Evolutionary conservation across 1,284 basidiomycete species (phyloP).

Genomic region (Ganoderma multipileum): DNA sequence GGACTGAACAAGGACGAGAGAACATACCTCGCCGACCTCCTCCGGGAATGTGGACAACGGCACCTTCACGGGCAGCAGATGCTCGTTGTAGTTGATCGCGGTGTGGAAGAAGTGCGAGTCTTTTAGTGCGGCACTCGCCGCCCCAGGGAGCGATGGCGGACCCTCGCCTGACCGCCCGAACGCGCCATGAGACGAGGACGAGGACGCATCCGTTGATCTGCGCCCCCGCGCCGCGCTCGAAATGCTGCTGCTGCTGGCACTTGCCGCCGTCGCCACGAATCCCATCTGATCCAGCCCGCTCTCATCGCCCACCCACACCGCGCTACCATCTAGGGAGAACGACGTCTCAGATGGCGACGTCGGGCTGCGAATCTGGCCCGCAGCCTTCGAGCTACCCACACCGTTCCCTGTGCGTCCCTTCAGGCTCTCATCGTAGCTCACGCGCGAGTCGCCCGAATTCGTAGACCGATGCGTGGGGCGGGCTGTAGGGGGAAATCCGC

Average conservation of each 20-base stretch:
- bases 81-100: constrained; percentile 78
- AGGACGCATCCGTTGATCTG: constrained; percentile 75
- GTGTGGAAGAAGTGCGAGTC: constrained; percentile 97
- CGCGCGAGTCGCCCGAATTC: constrained; percentile 65
- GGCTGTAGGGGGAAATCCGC: constrained; percentile 9
- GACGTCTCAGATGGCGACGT: constrained; percentile 72
- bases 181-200: constrained; percentile 61
- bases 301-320: constrained; percentile 82
- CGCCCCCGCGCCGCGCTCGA: constrained; percentile 47
- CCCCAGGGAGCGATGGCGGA: constrained; percentile 29
- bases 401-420: constrained; percentile 36
- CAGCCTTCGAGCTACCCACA: constrained; percentile 47
- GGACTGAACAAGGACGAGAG: neutral
- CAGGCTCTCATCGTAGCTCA: constrained; percentile 68
- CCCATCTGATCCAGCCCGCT: constrained; percentile 48
- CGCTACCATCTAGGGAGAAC: constrained; percentile 76
- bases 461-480: constrained; percentile 52
- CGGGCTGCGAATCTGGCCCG: constrained; percentile 40
- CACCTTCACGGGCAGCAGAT: constrained; percentile 85
- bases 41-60: constrained; percentile 88
- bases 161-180: constrained; percentile 34
- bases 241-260: constrained; percentile 30
- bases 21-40: constrained; percentile 93
- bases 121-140: constrained; percentile 57
- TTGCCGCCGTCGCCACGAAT: constrained; percentile 30